A percentile compares a stretch with the other conserved stretches of the same genome.
These are phyloP conservation scores for Phalaenopsis hybrid DNA, from an alignment of 116 monocot species.

Conservation along the genomic window DNA sequence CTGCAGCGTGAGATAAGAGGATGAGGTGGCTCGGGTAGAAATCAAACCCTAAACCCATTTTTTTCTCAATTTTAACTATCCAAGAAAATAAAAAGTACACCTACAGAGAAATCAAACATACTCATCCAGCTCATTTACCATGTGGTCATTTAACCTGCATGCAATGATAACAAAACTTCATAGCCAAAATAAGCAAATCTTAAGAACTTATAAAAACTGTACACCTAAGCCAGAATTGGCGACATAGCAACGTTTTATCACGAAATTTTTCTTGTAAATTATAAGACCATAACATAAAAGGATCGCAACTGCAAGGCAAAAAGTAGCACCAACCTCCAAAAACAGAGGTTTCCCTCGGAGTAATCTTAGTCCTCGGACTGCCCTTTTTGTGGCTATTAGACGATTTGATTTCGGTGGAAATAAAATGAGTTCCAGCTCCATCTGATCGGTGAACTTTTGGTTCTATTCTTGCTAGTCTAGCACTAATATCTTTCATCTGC, in stretches of 20 bases:
- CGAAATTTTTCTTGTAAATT: background rate
- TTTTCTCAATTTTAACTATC: too few species aligned
- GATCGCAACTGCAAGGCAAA: background rate
- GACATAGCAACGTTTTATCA: background rate
- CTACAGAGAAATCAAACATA: too few species aligned
- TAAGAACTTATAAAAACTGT: too few species aligned
- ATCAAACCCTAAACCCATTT: too few species aligned
- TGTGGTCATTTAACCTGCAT: too few species aligned
- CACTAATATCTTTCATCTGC: constrained; percentile 91
- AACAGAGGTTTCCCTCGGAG: constrained; percentile 58
- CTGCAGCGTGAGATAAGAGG: too few species aligned
- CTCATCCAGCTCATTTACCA: too few species aligned
- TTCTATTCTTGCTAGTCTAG: constrained; percentile 66
- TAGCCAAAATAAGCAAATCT: too few species aligned
- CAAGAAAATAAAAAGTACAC: too few species aligned
- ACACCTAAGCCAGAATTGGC: too few species aligned
- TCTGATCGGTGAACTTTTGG: constrained; percentile 59
- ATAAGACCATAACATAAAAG: background rate
- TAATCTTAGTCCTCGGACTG: constrained; percentile 71
- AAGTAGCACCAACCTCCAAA: constrained; percentile 44
- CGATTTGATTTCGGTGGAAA: constrained; percentile 45
- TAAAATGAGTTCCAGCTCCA: constrained; percentile 31
- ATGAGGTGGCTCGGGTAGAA: too few species aligned
- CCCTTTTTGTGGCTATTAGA: constrained; percentile 50
- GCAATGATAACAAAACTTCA: too few species aligned